These are phyloP conservation scores for Salvia rosmarinus DNA, from an alignment of 257 asterid genomes.

Conservation along the genomic window DNA sequence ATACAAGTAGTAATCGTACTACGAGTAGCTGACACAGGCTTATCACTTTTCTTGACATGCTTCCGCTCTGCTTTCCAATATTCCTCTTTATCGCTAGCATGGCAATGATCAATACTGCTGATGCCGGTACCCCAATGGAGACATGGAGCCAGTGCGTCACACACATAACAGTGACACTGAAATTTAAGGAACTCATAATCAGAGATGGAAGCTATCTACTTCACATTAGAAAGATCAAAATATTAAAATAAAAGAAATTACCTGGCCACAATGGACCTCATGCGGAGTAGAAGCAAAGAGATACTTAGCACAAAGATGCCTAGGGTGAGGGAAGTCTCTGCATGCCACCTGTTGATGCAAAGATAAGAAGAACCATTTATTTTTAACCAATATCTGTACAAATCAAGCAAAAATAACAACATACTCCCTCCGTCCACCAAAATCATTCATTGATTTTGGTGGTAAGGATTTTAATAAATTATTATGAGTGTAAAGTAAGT, in stretches of 20 bases:
- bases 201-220: constrained; percentile 25
- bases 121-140: constrained; percentile 63
- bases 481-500: no score
- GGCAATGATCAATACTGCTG: constrained; percentile 66
- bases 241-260: constrained; percentile 35
- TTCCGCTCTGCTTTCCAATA: constrained; percentile 70
- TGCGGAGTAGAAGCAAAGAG: constrained; percentile 69
- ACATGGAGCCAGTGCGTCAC: constrained; percentile 92
- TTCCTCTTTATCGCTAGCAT: constrained; percentile 79
- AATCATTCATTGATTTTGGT: no score
- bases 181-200: constrained; percentile 36
- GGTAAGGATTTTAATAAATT: no score
- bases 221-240: constrained; percentile 1
- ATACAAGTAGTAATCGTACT: constrained; percentile 27
- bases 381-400: constrained; percentile 23
- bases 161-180: constrained; percentile 98
- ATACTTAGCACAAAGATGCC: constrained; percentile 79
- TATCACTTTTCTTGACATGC: constrained; percentile 43
- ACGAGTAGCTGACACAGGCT: constrained; percentile 37
- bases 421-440: no score
- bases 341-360: constrained; percentile 70
- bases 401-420: background rate
- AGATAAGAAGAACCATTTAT: constrained; percentile 21
- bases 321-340: constrained; percentile 92
- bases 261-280: constrained; percentile 66